These are phyloP conservation scores for Scheffersomyces stambukii DNA, from an alignment of 1,139 yeast species.

Conservation along the genomic window DNA sequence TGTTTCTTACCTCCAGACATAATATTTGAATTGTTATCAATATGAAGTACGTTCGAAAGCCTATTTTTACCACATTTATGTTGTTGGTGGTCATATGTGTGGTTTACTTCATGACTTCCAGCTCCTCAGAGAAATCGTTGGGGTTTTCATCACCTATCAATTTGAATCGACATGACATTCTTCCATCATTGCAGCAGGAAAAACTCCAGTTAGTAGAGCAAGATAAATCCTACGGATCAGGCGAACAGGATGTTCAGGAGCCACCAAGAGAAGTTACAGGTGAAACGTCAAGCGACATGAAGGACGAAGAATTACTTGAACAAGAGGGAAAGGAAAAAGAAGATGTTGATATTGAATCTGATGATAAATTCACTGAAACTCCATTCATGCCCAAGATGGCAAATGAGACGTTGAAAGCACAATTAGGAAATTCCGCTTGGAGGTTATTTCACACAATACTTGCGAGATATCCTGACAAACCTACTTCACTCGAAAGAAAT, in stretches of 20 bases:
- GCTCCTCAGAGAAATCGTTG: conserved; percentile 15
- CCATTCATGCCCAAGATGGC: conserved; percentile 91
- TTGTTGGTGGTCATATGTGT: conserved; percentile 20
- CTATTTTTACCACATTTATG: conserved; percentile 21
- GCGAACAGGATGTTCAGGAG: too few species aligned
- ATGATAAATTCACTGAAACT: conserved; percentile 27
- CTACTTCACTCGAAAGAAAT: conserved; percentile 56
- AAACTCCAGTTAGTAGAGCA: background rate
- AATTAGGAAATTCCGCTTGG: conserved; percentile 90
- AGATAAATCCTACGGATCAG: too few species aligned
- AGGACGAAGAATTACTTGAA: conserved; percentile 1
- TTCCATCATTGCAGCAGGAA: conserved; percentile 3
- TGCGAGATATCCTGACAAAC: conserved; percentile 86
- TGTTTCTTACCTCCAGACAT: too few species aligned
- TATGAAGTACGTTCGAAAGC: conserved; percentile 22
- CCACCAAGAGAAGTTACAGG: conserved; percentile 1
- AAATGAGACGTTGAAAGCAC: conserved; percentile 54
- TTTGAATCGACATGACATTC: conserved; percentile 7
- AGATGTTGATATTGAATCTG: conserved; percentile 1
- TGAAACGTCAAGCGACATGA: conserved; percentile 1
- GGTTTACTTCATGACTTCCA: conserved; percentile 24
- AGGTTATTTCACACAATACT: conserved; percentile 78
- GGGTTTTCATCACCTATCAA: conserved; percentile 24
- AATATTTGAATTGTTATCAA: too few species aligned
- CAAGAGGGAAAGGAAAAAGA: background rate